Evolutionary conservation across 2,329 filamentous ascomycete genomes (phyloP).

Genomic region (Teratosphaeriaceae sp.): DNA sequence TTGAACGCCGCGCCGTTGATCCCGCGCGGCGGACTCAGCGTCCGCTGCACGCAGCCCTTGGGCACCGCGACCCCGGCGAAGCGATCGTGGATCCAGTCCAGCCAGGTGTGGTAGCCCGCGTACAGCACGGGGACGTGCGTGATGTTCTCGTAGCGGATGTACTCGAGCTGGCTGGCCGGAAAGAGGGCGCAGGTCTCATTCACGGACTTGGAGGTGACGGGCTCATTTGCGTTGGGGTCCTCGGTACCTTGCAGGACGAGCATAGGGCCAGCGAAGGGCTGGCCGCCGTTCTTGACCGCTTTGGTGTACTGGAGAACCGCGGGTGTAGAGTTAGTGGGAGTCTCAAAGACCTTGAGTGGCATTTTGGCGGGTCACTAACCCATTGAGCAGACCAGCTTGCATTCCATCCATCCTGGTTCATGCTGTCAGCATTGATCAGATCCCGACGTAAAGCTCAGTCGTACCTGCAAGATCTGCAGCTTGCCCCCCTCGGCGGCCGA

Average conservation of each 20-base stretch:
- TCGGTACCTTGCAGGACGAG: slow-evolving; percentile 32
- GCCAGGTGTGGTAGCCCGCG: slow-evolving; percentile 25
- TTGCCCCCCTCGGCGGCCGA: slow-evolving; percentile 9
- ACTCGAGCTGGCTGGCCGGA: slow-evolving; percentile 20
- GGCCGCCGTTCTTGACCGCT: slow-evolving; percentile 25
- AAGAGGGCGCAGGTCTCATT: slow-evolving; percentile 19
- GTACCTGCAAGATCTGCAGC: slow-evolving; percentile 15
- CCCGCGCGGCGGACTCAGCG: slow-evolving; percentile 10
- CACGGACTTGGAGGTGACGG: slow-evolving; percentile 16
- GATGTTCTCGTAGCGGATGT: slow-evolving; percentile 20
- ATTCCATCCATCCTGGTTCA: slow-evolving; percentile 19
- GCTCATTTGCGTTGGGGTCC: slow-evolving; percentile 17
- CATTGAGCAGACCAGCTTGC: slow-evolving; percentile 11
- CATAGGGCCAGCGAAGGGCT: slow-evolving; percentile 31
- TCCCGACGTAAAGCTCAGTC: too few species aligned
- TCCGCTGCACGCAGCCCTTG: slow-evolving; percentile 10
- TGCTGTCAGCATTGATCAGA: too few species aligned
- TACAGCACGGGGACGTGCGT: slow-evolving; percentile 26
- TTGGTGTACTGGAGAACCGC: too few species aligned
- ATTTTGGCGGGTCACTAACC: too few species aligned
- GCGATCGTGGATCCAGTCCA: slow-evolving; percentile 26
- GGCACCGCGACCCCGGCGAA: slow-evolving; percentile 16
- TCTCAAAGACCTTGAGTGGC: too few species aligned
- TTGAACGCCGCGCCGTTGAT: slow-evolving; percentile 9
- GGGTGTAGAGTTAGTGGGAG: too few species aligned